Conservation (phyloP, 768 basidiomycete species). For the Boletus insuetus region DNA sequence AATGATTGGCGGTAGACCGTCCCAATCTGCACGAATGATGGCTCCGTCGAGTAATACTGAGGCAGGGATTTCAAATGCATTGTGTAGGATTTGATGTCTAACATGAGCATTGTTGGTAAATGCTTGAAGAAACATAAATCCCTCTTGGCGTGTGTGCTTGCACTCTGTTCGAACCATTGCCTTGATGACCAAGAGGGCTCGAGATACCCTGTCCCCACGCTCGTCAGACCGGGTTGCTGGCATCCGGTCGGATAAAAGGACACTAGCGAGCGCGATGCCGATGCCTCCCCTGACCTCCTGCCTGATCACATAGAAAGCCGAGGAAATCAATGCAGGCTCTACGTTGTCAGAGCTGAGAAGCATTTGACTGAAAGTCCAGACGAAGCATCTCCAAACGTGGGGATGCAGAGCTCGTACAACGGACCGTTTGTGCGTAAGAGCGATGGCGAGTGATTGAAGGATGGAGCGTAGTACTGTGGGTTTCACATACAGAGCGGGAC, state of each 20-base stretch:
- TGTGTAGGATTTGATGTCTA: not conserved
- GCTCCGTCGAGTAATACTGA: slow-evolving; percentile 45
- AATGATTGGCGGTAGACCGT: slow-evolving; percentile 27
- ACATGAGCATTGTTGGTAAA: slow-evolving; percentile 30
- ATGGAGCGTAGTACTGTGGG: slow-evolving; percentile 37
- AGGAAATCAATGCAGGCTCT: slow-evolving; percentile 30
- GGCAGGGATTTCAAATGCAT: slow-evolving; percentile 26
- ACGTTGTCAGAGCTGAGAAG: slow-evolving; percentile 18
- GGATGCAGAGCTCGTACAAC: slow-evolving; percentile 39
- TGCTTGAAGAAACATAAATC: slow-evolving; percentile 34
- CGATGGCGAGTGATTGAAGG: slow-evolving; percentile 32
- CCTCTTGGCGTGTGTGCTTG: slow-evolving; percentile 30
- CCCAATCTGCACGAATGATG: slow-evolving; percentile 30
- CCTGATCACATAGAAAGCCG: slow-evolving; percentile 41
- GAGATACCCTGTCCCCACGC: slow-evolving; percentile 27
- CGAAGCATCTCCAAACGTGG: slow-evolving; percentile 50
- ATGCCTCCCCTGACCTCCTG: slow-evolving; percentile 48
- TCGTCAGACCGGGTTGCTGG: slow-evolving; percentile 2
- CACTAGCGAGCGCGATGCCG: slow-evolving; percentile 39
- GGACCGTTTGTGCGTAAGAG: slow-evolving; percentile 34
- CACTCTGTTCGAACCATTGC: slow-evolving; percentile 35
- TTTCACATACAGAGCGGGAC: slow-evolving; percentile 42
- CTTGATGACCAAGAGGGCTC: slow-evolving; percentile 37
- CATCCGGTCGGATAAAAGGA: slow-evolving; percentile 32
- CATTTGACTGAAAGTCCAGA: slow-evolving; percentile 54